Base-by-base conservation (phyloP, 2,329 filamentous ascomycete genomes). In the Paradendryphiella salina region DNA sequence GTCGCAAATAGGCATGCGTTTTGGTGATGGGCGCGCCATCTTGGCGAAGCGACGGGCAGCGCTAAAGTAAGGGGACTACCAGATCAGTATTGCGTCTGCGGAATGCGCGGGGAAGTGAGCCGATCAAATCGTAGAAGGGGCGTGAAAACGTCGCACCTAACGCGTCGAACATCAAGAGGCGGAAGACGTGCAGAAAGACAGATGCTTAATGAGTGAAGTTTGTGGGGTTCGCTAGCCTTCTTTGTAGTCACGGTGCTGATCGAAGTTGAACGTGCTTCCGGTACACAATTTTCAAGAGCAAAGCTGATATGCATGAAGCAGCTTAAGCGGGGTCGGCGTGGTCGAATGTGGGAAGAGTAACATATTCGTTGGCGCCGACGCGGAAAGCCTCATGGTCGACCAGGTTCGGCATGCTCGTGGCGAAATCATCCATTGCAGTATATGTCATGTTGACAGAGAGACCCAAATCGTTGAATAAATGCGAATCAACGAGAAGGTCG, bases 301-400 rank as follows among this genome's bases (percentile, higher is more conserved):
- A 10, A n/a, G n/a, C 13, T 21, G 35, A 31, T 15, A 31, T n/a
- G 29, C 17, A 26, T 6, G 11, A 21, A 14, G 20, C 23, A 11
- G 18, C 11, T 56, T 28, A 56, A 14, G 15, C 31, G 13, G 18
- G 29, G 18, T 3, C 11, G 10, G 28, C 13, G 10, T 33, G 13
- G 29, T 56, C 31, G 44, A 60, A 50, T 7, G 46, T 28, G 7
- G 63, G 63, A 10, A 66, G 56, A 4, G 56, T 60, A 14, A 54
- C 60, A 59, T 63, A 35, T 7, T 44, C 59, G 29, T 65, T 50
- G 8, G 60, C 60, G 8, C 61, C 62, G 10, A 23, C 21, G 23
- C 59, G 60, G 33, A 66, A 63, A 5, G 59, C 54, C 18, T 36
- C 36, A 9, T 29, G 36, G 17, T 49, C 33, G n/a, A 18, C 26